These are phyloP conservation scores for Ophiocordyceps unilateralis DNA, from an alignment of 2,329 filamentous ascomycete species.

Conservation along the genomic window DNA sequence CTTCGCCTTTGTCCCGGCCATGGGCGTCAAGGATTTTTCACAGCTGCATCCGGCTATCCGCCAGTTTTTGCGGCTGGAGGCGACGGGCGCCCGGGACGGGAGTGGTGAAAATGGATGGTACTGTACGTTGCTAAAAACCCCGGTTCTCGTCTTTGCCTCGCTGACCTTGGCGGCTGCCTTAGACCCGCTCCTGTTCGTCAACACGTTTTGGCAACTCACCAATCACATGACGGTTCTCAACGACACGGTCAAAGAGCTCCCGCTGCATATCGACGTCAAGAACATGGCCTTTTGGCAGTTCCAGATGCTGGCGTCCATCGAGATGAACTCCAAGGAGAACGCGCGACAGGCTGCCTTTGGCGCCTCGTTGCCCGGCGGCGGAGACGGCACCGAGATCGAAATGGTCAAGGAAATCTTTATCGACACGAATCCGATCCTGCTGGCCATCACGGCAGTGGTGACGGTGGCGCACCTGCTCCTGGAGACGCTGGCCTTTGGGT, in stretches of 20 bases:
- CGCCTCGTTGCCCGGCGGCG: constrained; percentile 51
- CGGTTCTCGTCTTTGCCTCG: neutral
- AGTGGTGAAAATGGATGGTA: constrained; percentile 89
- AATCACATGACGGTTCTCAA: constrained; percentile 86
- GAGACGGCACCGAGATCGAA: constrained; percentile 87
- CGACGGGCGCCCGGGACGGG: constrained; percentile 63
- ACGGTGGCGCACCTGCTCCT: constrained; percentile 86
- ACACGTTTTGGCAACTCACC: constrained; percentile 93
- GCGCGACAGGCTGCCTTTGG: constrained; percentile 64
- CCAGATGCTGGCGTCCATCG: constrained; percentile 64
- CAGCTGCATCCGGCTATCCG: constrained; percentile 55
- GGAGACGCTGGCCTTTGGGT: constrained; percentile 91
- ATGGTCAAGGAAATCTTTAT: constrained; percentile 93
- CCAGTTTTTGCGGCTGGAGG: constrained; percentile 65
- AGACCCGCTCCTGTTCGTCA: constrained; percentile 73
- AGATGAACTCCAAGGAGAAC: constrained; percentile 73
- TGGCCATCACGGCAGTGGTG: constrained; percentile 69
- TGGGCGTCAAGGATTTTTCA: constrained; percentile 51
- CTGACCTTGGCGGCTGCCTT: neutral
- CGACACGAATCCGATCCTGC: constrained; percentile 83
- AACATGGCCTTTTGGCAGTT: constrained; percentile 85
- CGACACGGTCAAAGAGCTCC: constrained; percentile 66
- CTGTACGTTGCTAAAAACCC: constrained; percentile 20
- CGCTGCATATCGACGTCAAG: constrained; percentile 67
- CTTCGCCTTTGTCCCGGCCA: constrained; percentile 68